These are phyloP conservation scores for Fistulinella staudtii DNA, from an alignment of 1,284 basidiomycete species.

Conservation along the genomic window DNA sequence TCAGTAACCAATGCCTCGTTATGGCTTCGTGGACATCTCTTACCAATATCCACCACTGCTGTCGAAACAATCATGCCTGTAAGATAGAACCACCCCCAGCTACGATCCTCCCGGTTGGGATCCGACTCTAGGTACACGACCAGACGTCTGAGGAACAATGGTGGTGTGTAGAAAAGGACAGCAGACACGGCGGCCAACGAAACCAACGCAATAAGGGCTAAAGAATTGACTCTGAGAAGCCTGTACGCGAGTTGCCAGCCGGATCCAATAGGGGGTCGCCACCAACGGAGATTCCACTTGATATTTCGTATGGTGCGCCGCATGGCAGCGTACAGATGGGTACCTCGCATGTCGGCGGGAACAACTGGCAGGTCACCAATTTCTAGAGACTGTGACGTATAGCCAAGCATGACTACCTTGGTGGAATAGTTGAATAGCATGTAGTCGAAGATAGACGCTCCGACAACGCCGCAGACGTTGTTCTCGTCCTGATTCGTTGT, in stretches of 20 bases:
- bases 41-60: conserved; percentile 56
- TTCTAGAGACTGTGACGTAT: conserved; percentile 68
- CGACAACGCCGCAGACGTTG: conserved; percentile 63
- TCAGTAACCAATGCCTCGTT: conserved; percentile 4
- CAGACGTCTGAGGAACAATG: conserved; percentile 69
- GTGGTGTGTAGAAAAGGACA: conserved; percentile 72
- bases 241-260: conserved; percentile 63
- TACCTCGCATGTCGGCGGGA: conserved; percentile 65
- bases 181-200: conserved; percentile 61
- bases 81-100: conserved; percentile 75
- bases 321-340: conserved; percentile 44
- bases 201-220: conserved; percentile 43
- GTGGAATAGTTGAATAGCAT: conserved; percentile 78
- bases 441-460: conserved; percentile 32
- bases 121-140: conserved; percentile 72
- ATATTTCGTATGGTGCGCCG: conserved; percentile 35
- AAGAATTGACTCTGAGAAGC: conserved; percentile 51
- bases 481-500: conserved; percentile 54
- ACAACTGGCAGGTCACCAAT: conserved; percentile 84
- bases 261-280: conserved; percentile 41
- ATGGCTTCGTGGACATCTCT: conserved; percentile 21
- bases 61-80: conserved; percentile 67
- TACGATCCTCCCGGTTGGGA: conserved; percentile 46
- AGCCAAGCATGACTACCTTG: conserved; percentile 78
- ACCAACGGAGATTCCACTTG: conserved; percentile 38